These are phyloP conservation scores for Diversispora epigaea DNA, from an alignment of 192 early-diverging fungal genomes.

Conservation along the genomic window DNA sequence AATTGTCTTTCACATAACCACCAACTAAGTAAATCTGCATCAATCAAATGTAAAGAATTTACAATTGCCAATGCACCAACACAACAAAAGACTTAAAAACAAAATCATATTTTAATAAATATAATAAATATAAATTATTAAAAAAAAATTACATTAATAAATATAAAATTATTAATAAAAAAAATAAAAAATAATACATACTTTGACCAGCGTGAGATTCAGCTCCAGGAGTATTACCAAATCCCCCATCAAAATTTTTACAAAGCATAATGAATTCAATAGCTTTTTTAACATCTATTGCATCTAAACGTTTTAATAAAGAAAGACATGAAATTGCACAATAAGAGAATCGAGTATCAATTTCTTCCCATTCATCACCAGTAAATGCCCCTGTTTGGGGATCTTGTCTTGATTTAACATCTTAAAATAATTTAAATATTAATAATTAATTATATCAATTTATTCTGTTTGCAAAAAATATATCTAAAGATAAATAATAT, in stretches of 20 bases:
- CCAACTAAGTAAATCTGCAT: slow-evolving; percentile 80
- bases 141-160: slow-evolving; percentile 3
- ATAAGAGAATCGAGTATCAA: slow-evolving; percentile 93
- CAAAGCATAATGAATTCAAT: slow-evolving; percentile 74
- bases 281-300: slow-evolving; percentile 55
- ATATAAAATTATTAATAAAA: background rate
- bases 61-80: slow-evolving; percentile 85
- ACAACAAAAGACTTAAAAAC: slow-evolving; percentile 76
- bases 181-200: slow-evolving; percentile 29
- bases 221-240: slow-evolving; percentile 83
- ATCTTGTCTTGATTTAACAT: slow-evolving; percentile 63
- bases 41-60: slow-evolving; percentile 73
- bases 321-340: slow-evolving; percentile 76
- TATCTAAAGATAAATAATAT: background rate
- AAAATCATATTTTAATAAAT: background rate
- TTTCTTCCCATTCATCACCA: slow-evolving; percentile 92
- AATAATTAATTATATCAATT: background rate
- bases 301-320: slow-evolving; percentile 69
- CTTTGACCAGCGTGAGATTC: slow-evolving; percentile 89
- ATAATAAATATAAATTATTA: slow-evolving; percentile 1
- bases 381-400: slow-evolving; percentile 73
- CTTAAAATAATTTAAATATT: slow-evolving; percentile 38
- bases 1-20: slow-evolving; percentile 96
- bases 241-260: slow-evolving; percentile 96
- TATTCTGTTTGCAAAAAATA: background rate